Conservation (phyloP, 352 stramenopile species). For the Globisporangium ultimum region DNA sequence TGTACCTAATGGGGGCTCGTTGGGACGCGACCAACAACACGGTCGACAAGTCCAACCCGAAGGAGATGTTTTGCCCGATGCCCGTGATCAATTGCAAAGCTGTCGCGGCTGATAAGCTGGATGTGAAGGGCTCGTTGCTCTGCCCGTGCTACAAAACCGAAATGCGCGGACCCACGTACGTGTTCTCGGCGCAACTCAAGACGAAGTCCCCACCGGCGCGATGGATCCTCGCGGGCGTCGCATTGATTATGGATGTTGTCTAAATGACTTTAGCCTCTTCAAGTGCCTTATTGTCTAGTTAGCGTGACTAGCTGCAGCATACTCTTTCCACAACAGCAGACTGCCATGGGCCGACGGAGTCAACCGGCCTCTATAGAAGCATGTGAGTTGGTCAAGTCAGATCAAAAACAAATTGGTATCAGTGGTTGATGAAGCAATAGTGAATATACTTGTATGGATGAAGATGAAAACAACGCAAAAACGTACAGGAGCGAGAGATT, state of each 20-base stretch:
- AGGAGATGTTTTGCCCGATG: constrained; percentile 98
- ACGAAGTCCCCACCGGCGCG: constrained; percentile 92
- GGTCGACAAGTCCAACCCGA: constrained; percentile 94
- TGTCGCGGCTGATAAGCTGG: constrained; percentile 93
- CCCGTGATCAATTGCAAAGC: constrained; percentile 98
- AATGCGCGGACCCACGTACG: constrained; percentile 93
- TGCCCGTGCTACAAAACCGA: constrained; percentile 98
- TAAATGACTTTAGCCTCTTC: constrained; percentile 9
- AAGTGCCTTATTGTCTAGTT: constrained; percentile 11
- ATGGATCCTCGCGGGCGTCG: constrained; percentile 95
- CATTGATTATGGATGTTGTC: constrained; percentile 95
- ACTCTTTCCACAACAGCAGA: constrained; percentile 38
- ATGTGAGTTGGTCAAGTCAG: background rate
- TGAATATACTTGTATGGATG: background rate
- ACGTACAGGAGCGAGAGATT: constrained; percentile 26
- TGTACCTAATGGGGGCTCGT: constrained; percentile 95
- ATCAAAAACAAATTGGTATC: background rate
- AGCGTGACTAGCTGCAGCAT: constrained; percentile 15
- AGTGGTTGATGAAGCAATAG: too few species aligned
- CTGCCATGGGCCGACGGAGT: constrained; percentile 49
- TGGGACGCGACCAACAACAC: constrained; percentile 92
- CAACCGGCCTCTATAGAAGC: constrained; percentile 22
- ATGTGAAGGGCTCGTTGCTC: constrained; percentile 92
- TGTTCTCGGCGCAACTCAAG: constrained; percentile 97
- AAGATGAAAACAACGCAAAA: background rate